Evolutionary conservation across 129 eudicot species (phyloP).

Genomic region (Pittosporum tobira): DNA sequence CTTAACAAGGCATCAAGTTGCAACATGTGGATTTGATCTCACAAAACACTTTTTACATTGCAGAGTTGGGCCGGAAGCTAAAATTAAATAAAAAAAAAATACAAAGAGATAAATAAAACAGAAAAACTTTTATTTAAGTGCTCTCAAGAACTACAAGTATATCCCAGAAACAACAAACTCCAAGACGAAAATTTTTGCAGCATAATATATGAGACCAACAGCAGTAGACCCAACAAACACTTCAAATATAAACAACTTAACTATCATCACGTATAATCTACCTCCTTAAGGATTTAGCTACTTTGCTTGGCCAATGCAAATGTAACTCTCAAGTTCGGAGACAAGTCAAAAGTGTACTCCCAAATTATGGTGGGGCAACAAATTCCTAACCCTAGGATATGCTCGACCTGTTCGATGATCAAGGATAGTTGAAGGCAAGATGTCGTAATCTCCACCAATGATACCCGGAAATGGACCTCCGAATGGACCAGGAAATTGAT

Average conservation of each 20-base stretch:
- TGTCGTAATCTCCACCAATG: slow-evolving; percentile 48
- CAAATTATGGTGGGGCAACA: too few species aligned
- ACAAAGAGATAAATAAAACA: too few species aligned
- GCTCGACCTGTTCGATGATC: background rate
- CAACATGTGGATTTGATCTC: too few species aligned
- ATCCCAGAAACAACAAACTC: background rate
- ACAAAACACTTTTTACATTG: too few species aligned
- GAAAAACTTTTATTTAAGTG: background rate
- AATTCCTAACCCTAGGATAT: slow-evolving; percentile 16
- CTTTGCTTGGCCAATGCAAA: background rate
- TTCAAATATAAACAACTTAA: background rate
- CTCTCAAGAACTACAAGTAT: background rate
- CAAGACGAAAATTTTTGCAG: background rate
- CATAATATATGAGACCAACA: too few species aligned
- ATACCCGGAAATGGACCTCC: slow-evolving; percentile 21
- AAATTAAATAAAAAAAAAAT: too few species aligned
- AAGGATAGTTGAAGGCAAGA: slow-evolving; percentile 5
- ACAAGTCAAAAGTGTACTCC: too few species aligned
- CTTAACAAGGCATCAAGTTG: too few species aligned
- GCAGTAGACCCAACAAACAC: too few species aligned
- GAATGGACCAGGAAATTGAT: slow-evolving; percentile 16
- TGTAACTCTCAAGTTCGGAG: background rate
- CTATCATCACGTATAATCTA: background rate
- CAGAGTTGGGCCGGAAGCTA: background rate
- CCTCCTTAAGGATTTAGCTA: background rate